Base-by-base conservation (phyloP, 1,284 basidiomycete genomes). In the Ustilago bromivora region DNA sequence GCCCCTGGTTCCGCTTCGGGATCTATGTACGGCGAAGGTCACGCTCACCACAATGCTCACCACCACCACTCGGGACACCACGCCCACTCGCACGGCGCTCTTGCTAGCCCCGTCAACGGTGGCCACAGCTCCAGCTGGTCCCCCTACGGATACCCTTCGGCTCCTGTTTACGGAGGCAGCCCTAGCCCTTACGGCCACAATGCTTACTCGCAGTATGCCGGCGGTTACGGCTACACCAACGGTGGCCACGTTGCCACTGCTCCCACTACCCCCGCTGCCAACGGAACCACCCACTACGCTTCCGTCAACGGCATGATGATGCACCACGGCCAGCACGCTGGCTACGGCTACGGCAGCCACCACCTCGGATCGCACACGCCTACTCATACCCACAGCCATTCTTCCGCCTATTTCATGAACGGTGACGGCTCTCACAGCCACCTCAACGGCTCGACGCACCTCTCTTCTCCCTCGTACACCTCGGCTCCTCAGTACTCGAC, bases 401-500 rank as follows among this genome's bases (percentile, higher is more conserved):
- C 71, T 32, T 78, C 76, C 7, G 61, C 76, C 12, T 78, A 78
- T 62, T 78, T 78, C 32, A 74, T 78, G 76, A 78, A 78, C 52
- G 71, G 76, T 47, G 76, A 78, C 23, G 76, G 64, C 55, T 62
- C 71, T 28, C 76, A 78, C 76, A 63, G 76, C 70, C 76, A 78
- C 57, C 63, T 78, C 40, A 78, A 74, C 49, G 71, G 76, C 52
- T 78, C 76, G 17, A 36, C 70, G 8, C 75, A 77, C 68, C 57
- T 78, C 55, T 71, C 76, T 19, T 78, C 80, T 34, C 78, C 83
- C 23, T 78, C 78, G 36, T 84, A 84, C 69, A 68, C 74, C 35
- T 78, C 81, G 13, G 76, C 79, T 52, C 80, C 81, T 12, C 83
- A 84, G 63, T 84, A 83, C 63, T 81, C 71, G 67, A 73, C 83